Evolutionary conservation across 352 stramenopile genomes (phyloP), one percentile per base, ranked within the genome.

Genomic region (Pythium vanterpoolii): DNA sequence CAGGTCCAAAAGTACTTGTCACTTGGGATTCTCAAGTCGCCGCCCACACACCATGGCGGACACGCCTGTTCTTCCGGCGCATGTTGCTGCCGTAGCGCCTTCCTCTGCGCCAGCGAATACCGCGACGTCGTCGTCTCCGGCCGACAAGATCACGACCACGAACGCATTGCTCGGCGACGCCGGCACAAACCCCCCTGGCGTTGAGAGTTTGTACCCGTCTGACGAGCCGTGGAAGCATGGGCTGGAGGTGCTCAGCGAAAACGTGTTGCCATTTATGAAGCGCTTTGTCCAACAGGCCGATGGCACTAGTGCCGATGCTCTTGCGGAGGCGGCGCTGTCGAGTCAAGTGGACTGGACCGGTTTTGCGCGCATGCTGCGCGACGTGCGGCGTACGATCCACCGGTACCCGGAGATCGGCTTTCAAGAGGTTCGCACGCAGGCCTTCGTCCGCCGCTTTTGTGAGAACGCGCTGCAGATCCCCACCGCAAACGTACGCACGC

Each of bases 391-490:
- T 24, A 73, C 78, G 1, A 80, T 98, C 26, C 92, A 98, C 64
- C 73, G 77, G 39, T 89, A 92, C 68, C 94, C 94, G 0, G 94
- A 98, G 83, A 80, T 96, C 14, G 90, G 93, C 50, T 98, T 95
- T 68, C 76, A 96, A 53, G 90, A 98, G 72, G 60, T 87, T 21
- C 69, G 82, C 34, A 97, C 94, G 4, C 92, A 96, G 44, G 71
- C 78, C 31, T 94, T 93, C 64, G 77, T 98, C 51, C 77, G 77
- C 36, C 65, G 68, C 21, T 85, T 96, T 53, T 86, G 96, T 49
- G 89, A 93, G 56, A 69, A 90, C 28, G 76, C 74, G 21, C 76
- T 96, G 48, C 60, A 74, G 36, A 91, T 96, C 64, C 79, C 86
- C 1, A 69, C 65, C 28, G 82, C 79, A 36, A 90, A 87, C 58